phyloP scores from a whole-genome alignment of 768 basidiomycete genomes.

The Cystofilobasidium capitatum region DNA sequence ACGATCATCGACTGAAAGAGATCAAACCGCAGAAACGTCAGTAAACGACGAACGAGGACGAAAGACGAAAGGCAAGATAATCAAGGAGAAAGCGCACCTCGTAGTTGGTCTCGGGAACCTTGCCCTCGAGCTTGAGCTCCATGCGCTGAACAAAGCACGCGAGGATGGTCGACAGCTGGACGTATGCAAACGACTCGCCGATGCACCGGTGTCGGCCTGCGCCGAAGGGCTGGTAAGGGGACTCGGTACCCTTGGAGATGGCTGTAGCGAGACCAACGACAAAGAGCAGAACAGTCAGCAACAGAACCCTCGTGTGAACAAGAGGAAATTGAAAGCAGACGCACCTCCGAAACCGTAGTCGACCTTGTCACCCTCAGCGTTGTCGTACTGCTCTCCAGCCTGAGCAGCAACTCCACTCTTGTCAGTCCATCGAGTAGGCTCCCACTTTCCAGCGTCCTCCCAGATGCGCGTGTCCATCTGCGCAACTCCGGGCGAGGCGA shows the following conservation, averaged over 20 bases:
- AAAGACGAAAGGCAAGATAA: not conserved
- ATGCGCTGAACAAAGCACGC: conserved; percentile 64
- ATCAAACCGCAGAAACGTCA: not conserved
- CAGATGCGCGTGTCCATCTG: conserved; percentile 79
- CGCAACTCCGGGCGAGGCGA: conserved; percentile 77
- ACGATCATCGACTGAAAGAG: conserved; percentile 76
- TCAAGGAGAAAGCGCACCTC: conserved; percentile 54
- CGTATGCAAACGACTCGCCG: conserved; percentile 83
- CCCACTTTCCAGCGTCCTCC: conserved; percentile 60
- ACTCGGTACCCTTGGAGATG: conserved; percentile 71
- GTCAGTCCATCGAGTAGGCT: conserved; percentile 77
- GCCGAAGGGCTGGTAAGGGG: conserved; percentile 94
- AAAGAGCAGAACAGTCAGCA: conserved; percentile 35
- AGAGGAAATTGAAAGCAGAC: conserved; percentile 22
- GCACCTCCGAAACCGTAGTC: conserved; percentile 85
- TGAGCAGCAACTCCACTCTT: conserved; percentile 68
- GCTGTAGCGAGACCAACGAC: not conserved
- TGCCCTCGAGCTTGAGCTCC: conserved; percentile 58
- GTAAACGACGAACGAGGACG: conserved; percentile 4
- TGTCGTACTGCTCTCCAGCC: conserved; percentile 60
- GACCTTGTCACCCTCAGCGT: conserved; percentile 65
- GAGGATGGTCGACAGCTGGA: conserved; percentile 80
- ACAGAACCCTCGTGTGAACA: too few relatives aligned
- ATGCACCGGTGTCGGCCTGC: conserved; percentile 93
- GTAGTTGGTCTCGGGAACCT: conserved; percentile 77